phyloP scores from a whole-genome alignment of 495 filamentous ascomycete species.

The Penicillium waksmanii region DNA sequence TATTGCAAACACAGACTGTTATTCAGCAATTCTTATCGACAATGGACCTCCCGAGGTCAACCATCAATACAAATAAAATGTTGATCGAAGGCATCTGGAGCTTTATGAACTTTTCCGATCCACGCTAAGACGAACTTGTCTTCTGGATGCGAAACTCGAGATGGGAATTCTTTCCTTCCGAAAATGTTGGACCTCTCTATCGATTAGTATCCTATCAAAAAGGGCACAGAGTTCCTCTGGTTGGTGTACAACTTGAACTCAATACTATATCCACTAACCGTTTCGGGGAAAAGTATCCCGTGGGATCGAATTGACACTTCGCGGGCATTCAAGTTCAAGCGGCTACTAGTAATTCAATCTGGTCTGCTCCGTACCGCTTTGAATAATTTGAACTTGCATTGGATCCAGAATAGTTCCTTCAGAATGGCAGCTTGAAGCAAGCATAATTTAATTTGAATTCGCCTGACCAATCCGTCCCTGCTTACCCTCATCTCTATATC shows the following conservation, averaged over 20 bases:
- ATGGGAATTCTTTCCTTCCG: not conserved
- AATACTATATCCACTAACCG: constrained; percentile 1
- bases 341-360: no score
- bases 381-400: no score
- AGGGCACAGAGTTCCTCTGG: not conserved
- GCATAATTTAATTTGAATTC: no score
- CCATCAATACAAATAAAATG: not conserved
- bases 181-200: not conserved
- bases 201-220: not conserved
- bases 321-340: no score
- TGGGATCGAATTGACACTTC: not conserved
- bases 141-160: not conserved
- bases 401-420: no score
- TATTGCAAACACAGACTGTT: no score
- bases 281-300: constrained; percentile 5
- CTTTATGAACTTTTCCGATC: not conserved
- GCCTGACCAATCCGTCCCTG: not conserved
- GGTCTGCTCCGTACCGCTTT: not conserved
- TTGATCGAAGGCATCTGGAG: not conserved
- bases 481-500: not conserved
- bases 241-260: not conserved
- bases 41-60: not conserved
- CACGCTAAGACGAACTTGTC: constrained; percentile 5
- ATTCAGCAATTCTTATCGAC: no score
- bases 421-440: no score